Percentiles rank a stretch among this genome's conserved stretches.
Evolutionary conservation across 2,329 filamentous ascomycete genomes (phyloP).

Genomic region (Fusarium duplospermum): DNA sequence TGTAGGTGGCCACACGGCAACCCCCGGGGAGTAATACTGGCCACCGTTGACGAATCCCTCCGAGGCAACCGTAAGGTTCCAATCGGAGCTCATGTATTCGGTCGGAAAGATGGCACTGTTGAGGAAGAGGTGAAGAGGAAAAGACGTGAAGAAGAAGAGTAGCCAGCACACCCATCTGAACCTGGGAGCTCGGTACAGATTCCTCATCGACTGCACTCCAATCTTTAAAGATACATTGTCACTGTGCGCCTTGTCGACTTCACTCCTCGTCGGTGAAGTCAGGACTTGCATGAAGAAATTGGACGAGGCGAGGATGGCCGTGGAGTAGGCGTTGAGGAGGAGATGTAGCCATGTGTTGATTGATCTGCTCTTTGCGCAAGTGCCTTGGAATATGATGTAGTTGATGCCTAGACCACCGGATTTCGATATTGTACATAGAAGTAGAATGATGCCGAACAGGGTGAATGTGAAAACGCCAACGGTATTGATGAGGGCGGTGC

Average conservation of each 20-base stretch:
- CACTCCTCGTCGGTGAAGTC: slow-evolving; percentile 59
- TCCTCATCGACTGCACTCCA: slow-evolving; percentile 29
- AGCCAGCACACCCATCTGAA: background rate
- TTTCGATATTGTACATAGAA: background rate
- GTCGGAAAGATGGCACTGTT: background rate
- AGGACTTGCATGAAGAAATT: slow-evolving; percentile 66
- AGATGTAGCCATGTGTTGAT: slow-evolving; percentile 54
- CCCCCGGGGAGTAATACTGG: background rate
- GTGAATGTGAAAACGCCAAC: background rate
- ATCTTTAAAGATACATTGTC: slow-evolving; percentile 11
- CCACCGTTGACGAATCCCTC: background rate
- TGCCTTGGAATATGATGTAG: slow-evolving; percentile 17
- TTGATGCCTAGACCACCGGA: background rate
- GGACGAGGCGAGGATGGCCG: slow-evolving; percentile 57
- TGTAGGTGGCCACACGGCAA: background rate
- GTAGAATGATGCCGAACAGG: background rate
- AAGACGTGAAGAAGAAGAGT: slow-evolving; percentile 6
- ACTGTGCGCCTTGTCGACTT: slow-evolving; percentile 61
- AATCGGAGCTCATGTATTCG: background rate
- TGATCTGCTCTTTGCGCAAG: slow-evolving; percentile 14
- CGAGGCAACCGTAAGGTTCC: background rate
- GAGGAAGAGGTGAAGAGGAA: slow-evolving; percentile 17
- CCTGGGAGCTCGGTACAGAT: slow-evolving; percentile 3
- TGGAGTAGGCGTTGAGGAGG: slow-evolving; percentile 60
- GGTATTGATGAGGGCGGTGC: background rate